Conservation (phyloP, 257 asterid species). For the Gentiana straminea region DNA sequence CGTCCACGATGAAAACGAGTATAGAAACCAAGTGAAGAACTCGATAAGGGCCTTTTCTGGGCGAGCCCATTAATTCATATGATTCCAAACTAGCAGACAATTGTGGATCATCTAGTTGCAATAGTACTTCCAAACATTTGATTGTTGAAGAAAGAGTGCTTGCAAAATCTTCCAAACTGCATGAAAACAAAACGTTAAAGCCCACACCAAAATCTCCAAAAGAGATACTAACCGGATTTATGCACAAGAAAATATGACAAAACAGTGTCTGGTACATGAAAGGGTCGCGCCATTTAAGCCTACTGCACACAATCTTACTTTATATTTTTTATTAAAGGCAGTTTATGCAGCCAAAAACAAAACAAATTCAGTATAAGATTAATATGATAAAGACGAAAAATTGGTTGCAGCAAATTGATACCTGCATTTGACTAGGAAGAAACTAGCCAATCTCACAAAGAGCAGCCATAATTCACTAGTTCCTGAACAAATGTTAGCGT, state of each 20-base stretch:
- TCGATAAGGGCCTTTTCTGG: slow-evolving; percentile 64
- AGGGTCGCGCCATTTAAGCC: background rate
- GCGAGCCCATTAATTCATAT: slow-evolving; percentile 41
- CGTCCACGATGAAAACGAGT: slow-evolving; percentile 49
- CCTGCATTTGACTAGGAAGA: slow-evolving; percentile 64
- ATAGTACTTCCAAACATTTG: slow-evolving; percentile 44
- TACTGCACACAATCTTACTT: too few relatives aligned
- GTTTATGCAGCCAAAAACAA: too few relatives aligned
- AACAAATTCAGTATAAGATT: background rate
- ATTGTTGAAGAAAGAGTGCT: slow-evolving; percentile 47
- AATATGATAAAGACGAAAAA: background rate
- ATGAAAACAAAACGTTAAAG: slow-evolving; percentile 3
- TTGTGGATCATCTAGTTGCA: slow-evolving; percentile 35
- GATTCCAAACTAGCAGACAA: slow-evolving; percentile 40
- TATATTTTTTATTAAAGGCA: too few relatives aligned
- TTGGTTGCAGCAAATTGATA: slow-evolving; percentile 13
- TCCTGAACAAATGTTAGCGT: slow-evolving; percentile 17
- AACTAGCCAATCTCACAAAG: slow-evolving; percentile 68
- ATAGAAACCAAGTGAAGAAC: slow-evolving; percentile 65
- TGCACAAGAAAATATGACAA: too few relatives aligned
- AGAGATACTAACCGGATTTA: background rate
- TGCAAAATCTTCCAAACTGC: slow-evolving; percentile 74
- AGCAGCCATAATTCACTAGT: slow-evolving; percentile 50
- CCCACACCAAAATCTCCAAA: background rate
- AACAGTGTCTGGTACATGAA: background rate